Percentiles rank a stretch among this genome's conserved stretches.
Evolutionary conservation across 345 rosid species (phyloP).

Genomic region (Salix udensis): DNA sequence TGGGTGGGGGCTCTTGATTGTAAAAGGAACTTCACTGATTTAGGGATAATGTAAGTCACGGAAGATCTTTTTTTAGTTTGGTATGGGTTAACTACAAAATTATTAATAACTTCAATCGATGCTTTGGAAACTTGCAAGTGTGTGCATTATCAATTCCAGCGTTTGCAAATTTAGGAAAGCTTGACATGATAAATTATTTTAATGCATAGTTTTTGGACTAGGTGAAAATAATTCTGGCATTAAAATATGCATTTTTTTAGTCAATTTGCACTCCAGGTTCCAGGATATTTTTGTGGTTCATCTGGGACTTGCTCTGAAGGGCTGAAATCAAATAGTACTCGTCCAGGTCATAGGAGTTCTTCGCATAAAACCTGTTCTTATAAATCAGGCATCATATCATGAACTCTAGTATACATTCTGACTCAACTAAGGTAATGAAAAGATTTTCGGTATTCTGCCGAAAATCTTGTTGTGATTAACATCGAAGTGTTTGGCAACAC

Average conservation of each 20-base stretch:
- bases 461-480: constrained; percentile 62
- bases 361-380: neutral
- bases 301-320: neutral
- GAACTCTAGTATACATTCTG: neutral
- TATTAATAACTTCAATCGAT: neutral
- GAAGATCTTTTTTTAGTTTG: neutral
- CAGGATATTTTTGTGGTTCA: neutral
- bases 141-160: neutral
- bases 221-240: neutral
- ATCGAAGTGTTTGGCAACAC: constrained; percentile 41
- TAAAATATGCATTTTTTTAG: neutral
- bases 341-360: neutral
- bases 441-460: constrained; percentile 44
- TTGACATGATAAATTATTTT: neutral
- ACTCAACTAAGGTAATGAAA: neutral
- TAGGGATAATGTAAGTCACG: neutral
- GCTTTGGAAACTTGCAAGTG: neutral
- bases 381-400: neutral
- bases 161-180: neutral
- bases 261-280: neutral
- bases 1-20: neutral
- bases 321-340: neutral
- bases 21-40: neutral
- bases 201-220: neutral
- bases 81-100: neutral